Base-by-base conservation (phyloP, 192 early-diverging fungal species). In the Podila verticillata region DNA sequence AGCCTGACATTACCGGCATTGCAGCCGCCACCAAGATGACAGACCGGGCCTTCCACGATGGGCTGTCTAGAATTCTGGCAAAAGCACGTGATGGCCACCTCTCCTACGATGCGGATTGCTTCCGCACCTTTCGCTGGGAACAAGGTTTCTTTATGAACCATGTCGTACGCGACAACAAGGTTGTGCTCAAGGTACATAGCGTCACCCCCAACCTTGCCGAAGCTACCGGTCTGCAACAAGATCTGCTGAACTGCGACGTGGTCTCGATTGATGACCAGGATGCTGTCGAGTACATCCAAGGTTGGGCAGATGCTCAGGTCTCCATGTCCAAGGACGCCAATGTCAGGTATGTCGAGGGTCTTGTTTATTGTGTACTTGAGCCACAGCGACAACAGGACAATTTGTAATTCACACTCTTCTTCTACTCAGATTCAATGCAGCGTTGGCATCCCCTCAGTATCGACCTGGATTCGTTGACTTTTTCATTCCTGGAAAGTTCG, bases 71-170 rank as follows among this genome's bases (percentile, higher is more conserved):
- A 20, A 70, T 78, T 2, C 35, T 70, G 10, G 44, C 49, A 22
- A 71, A 57, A 19, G 75, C 63, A 26, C 75, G 75, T 47, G 75
- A 78, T 62, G 64, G 68, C 4, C 64, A 78, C n/a, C 29, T 77
- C n/a, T 77, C 68, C 4, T 78, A 78, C 17, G 75, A 71, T n/a
- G 68, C 68, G 0, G 68, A 78, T 36, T 78, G 75, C 47, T 78
- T 77, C 57, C 66, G 68, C 5, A 48, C 74, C 34, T 77, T 70
- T 36, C 32, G 48, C 7, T 78, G 64, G 39, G 58, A 78, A 24
- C 64, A 66, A 2, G 68, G 68, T 4, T 70, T 78, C 48, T 70
- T 72, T 12, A 79, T 79, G 68, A 72, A 44, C 34, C 65, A 72
- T 59, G 57, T 79, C 17, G 69, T 59, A 5, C 75, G 75, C 4